A percentile compares a stretch with the other conserved stretches of the same genome.
These are phyloP conservation scores for Dissophora globulifera DNA, from an alignment of 192 early-diverging fungal species.

Conservation along the genomic window DNA sequence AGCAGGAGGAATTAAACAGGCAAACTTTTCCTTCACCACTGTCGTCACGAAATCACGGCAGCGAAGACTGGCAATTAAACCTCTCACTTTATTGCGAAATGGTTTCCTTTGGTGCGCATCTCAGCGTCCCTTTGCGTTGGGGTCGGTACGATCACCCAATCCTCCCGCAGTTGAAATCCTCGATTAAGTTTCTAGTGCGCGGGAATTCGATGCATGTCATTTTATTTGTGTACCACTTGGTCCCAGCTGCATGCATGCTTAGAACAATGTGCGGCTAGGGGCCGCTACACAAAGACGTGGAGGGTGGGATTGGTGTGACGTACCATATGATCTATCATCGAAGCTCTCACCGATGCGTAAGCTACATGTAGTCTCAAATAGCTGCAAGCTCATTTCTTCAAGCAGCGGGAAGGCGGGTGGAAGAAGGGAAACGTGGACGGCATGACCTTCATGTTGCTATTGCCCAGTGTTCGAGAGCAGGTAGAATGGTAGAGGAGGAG, in stretches of 20 bases:
- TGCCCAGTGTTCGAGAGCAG: not conserved
- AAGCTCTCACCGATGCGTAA: not conserved
- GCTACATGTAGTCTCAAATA: slow-evolving; percentile 1
- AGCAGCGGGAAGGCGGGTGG: not conserved
- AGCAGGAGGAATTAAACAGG: too few species aligned
- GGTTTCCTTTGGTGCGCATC: too few species aligned
- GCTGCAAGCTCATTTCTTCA: not conserved
- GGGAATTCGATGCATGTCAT: too few species aligned
- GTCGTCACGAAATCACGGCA: too few species aligned
- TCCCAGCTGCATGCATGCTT: not conserved
- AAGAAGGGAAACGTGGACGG: not conserved
- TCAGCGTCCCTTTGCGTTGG: too few species aligned
- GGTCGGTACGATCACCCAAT: not conserved
- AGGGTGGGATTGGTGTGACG: not conserved
- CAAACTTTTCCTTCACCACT: too few species aligned
- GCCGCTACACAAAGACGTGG: not conserved
- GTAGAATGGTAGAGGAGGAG: too few species aligned
- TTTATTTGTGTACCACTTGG: not conserved
- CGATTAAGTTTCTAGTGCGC: too few species aligned
- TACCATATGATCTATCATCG: slow-evolving; percentile 2
- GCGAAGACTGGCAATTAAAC: too few species aligned
- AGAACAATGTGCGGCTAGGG: not conserved
- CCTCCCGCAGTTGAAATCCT: not conserved
- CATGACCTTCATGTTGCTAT: not conserved
- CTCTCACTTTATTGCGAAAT: too few species aligned